Base-by-base conservation (phyloP, 208 protist species). In the Leishmania major region DNA sequence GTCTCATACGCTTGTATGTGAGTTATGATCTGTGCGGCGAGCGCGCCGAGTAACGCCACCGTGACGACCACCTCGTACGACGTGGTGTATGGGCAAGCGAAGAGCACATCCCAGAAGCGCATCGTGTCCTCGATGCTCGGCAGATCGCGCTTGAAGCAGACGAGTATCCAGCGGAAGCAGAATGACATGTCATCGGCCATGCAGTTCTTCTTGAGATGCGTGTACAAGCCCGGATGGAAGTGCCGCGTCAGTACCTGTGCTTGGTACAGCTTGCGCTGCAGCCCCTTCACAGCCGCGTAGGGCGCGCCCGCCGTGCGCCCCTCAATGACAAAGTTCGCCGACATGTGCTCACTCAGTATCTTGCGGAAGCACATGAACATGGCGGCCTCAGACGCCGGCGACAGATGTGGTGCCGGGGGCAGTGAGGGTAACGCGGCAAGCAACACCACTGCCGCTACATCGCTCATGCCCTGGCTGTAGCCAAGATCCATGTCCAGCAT, bases 401-500 rank as follows among this genome's bases (percentile, higher is more conserved):
- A 49, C 25, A 43, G 62, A 51, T 49, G 53, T 35, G 37, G 25
- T 59, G 40, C 22, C 3, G 11, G 13, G 6, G 53, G 55, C 51
- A 45, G 86, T 85, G 77, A 87, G 87, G 53, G 90, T 88, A 11
- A 80, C 40, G 92, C 79, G 15, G 96, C 78, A 31, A 94, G 78
- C 67, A 90, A 81, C 60, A 93, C 84, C 19, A 95, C 77, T 6
- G 92, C 88, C 3, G 94, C 87, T 0, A 98, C 81, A 78, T 98
- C 96, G 73, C 90, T 95, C 96, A 98, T 98, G 45, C 94, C 94
- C 75, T 98, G 95, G 53, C 89, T 93, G 88, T 98, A 98, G 66
- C 94, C 93, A n/a, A 97, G 84, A 73, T 98, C 96, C 89, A 98
- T 96, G 85, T 98, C 96, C 67, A 91, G 90, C 86, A 98, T 93